Conservation (phyloP, 2,329 filamentous ascomycete species). For the Pleoardoris graminearum region DNA sequence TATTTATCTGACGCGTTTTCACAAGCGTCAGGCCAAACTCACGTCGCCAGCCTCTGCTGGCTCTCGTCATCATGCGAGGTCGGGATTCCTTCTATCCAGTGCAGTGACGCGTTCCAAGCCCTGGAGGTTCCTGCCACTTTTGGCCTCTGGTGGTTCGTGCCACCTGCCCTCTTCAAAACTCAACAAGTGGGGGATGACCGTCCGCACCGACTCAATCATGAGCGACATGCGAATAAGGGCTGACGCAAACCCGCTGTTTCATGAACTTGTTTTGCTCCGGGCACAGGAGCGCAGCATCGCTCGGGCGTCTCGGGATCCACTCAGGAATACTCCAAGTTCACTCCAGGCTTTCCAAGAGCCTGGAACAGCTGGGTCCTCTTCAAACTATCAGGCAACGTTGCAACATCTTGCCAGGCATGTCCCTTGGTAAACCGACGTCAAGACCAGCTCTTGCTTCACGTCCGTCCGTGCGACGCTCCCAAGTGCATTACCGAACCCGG, state of each 20-base stretch:
- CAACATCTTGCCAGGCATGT: neutral
- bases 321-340: too few relatives aligned
- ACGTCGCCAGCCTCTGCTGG: too few relatives aligned
- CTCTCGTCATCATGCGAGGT: neutral
- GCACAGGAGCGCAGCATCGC: too few relatives aligned
- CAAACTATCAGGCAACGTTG: too few relatives aligned
- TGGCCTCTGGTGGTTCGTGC: neutral
- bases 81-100: neutral
- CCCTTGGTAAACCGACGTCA: too few relatives aligned
- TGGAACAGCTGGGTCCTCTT: too few relatives aligned
- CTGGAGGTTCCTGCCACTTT: neutral
- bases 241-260: conserved; percentile 1
- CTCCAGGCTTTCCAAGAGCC: too few relatives aligned
- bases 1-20: neutral
- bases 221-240: too few relatives aligned
- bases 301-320: too few relatives aligned
- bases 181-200: neutral
- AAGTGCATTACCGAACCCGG: neutral
- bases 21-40: neutral
- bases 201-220: too few relatives aligned
- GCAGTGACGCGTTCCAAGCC: neutral
- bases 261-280: neutral
- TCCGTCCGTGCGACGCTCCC: neutral
- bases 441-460: too few relatives aligned
- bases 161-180: neutral